Percentiles rank a stretch among this genome's conserved stretches.
Evolutionary conservation across 345 rosid genomes (phyloP).

Genomic region (Eucalyptus decipiens): DNA sequence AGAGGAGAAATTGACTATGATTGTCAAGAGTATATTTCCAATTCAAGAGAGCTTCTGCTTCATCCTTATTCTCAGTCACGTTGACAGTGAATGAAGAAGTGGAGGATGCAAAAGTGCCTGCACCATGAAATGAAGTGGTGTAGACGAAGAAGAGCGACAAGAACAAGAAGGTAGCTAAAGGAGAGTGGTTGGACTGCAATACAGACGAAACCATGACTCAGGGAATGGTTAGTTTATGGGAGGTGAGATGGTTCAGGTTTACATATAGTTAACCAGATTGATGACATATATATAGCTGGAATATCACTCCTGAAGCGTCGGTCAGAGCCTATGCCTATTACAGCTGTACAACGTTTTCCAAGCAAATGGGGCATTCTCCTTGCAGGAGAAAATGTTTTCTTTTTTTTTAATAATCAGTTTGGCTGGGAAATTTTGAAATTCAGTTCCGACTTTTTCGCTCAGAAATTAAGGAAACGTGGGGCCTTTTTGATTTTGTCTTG

Average conservation of each 20-base stretch:
- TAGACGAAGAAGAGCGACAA: not conserved
- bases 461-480: too few species aligned
- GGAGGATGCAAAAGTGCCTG: not conserved
- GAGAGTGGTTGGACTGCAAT: not conserved
- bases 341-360: not conserved
- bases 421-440: too few species aligned
- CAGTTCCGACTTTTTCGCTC: rapidly evolving
- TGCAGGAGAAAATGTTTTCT: too few species aligned
- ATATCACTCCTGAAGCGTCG: not conserved
- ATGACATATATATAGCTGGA: not conserved
- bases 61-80: too few species aligned
- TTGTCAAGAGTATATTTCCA: not conserved
- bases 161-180: not conserved
- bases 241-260: not conserved
- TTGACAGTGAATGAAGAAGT: not conserved
- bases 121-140: not conserved
- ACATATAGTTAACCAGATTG: not conserved
- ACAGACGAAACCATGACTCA: not conserved
- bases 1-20: not conserved
- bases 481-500: too few species aligned
- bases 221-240: not conserved
- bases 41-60: not conserved
- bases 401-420: too few species aligned
- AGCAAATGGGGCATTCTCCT: not conserved
- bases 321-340: rapidly evolving